phyloP scores from a whole-genome alignment of 257 asterid species.

The Solanum medicagineum region DNA sequence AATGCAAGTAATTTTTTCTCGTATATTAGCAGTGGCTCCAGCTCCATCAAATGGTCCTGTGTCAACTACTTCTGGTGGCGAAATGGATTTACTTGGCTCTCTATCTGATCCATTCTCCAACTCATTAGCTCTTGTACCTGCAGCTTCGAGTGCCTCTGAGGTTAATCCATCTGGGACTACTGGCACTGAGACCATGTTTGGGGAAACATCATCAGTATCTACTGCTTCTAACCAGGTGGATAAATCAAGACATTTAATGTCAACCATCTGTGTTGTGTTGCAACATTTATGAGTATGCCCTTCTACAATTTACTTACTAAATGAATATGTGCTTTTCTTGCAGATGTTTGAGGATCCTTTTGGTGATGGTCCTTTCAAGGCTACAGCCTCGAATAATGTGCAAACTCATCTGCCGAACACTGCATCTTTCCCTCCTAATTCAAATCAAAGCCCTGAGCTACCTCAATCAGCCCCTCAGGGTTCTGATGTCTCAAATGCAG shows the following conservation, averaged over 20 bases:
- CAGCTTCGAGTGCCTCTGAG: conserved; percentile 31
- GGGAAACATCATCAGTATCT: conserved; percentile 32
- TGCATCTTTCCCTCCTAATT: conserved; percentile 26
- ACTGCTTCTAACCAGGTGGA: conserved; percentile 39
- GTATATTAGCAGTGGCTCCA: conserved; percentile 38
- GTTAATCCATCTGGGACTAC: conserved; percentile 28
- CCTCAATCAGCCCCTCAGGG: conserved; percentile 31
- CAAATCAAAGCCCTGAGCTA: conserved; percentile 24
- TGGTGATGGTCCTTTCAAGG: conserved; percentile 90
- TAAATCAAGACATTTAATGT: background rate
- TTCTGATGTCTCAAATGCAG: conserved; percentile 20
- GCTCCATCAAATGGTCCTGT: conserved; percentile 33
- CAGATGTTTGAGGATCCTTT: conserved; percentile 92
- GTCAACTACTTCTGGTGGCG: conserved; percentile 33
- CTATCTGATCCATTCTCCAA: conserved; percentile 48
- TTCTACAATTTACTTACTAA: background rate
- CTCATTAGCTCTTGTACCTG: conserved; percentile 67
- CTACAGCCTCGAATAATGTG: conserved; percentile 30
- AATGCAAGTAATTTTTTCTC: background rate
- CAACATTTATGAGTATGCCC: background rate
- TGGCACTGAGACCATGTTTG: conserved; percentile 30
- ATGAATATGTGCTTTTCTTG: conserved; percentile 8
- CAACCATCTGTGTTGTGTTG: background rate
- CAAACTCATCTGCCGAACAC: conserved; percentile 27
- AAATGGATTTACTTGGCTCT: conserved; percentile 71